Evolutionary conservation across 352 stramenopile genomes (phyloP).

Genomic region (Hyaloperonospora brassicae): DNA sequence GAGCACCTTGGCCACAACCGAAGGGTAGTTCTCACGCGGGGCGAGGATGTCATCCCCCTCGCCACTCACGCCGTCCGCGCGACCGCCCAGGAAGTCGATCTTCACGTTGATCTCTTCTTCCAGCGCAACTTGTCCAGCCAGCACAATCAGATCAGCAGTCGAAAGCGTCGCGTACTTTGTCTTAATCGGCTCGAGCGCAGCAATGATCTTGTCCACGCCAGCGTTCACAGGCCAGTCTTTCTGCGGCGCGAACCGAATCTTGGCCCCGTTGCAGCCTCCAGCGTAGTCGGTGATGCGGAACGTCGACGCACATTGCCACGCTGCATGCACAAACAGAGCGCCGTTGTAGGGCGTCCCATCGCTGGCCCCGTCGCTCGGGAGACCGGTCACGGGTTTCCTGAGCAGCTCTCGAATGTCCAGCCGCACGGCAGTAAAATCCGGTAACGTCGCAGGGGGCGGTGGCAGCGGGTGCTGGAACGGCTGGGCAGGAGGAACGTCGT

Average conservation of each 20-base stretch:
- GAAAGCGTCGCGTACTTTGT: slow-evolving; percentile 77
- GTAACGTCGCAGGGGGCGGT: slow-evolving; percentile 14
- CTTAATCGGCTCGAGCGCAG: slow-evolving; percentile 80
- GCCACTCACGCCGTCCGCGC: slow-evolving; percentile 69
- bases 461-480: slow-evolving; percentile 52
- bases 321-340: slow-evolving; percentile 61
- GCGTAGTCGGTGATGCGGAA: slow-evolving; percentile 71
- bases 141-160: slow-evolving; percentile 90
- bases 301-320: slow-evolving; percentile 85
- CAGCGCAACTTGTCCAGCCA: slow-evolving; percentile 48
- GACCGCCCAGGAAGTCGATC: slow-evolving; percentile 30
- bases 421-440: slow-evolving; percentile 32
- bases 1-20: slow-evolving; percentile 72
- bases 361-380: slow-evolving; percentile 20
- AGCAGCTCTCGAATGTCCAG: slow-evolving; percentile 23
- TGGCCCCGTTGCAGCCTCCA: slow-evolving; percentile 78
- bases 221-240: slow-evolving; percentile 84
- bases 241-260: slow-evolving; percentile 78
- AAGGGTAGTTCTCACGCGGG: slow-evolving; percentile 77
- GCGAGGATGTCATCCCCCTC: slow-evolving; percentile 76
- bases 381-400: slow-evolving; percentile 16
- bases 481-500: slow-evolving; percentile 35
- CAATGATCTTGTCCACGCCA: slow-evolving; percentile 63
- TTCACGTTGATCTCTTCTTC: slow-evolving; percentile 16
- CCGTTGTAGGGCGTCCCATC: slow-evolving; percentile 29